These are phyloP conservation scores for Metschnikowia henanensis DNA, from an alignment of 805 yeast species.

Conservation along the genomic window DNA sequence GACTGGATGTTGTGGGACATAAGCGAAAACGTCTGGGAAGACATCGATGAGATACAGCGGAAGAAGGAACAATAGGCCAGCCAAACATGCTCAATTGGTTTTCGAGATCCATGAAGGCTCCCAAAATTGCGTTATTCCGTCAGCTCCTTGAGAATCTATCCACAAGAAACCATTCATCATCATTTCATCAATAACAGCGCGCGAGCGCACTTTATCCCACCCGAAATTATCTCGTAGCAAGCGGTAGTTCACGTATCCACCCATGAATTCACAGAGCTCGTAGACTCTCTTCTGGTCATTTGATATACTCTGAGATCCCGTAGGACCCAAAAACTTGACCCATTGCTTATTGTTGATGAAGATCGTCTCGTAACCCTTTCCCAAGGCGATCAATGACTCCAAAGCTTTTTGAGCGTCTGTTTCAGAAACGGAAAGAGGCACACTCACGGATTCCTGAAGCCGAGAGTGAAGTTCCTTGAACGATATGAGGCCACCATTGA, in stretches of 20 bases:
- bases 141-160: constrained; percentile 62
- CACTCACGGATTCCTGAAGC: constrained; percentile 29
- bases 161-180: constrained; percentile 80
- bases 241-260: constrained; percentile 63
- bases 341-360: constrained; percentile 52
- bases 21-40: constrained; percentile 29
- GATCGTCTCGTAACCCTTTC: constrained; percentile 69
- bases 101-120: constrained; percentile 68
- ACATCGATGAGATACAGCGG: constrained; percentile 3
- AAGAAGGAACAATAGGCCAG: constrained; percentile 14
- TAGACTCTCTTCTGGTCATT: constrained; percentile 69
- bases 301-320: constrained; percentile 28
- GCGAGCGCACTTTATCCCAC: constrained; percentile 69
- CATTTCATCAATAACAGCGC: constrained; percentile 71
- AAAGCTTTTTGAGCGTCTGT: constrained; percentile 61
- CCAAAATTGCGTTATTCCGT: constrained; percentile 50
- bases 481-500: constrained; percentile 82
- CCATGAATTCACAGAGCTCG: constrained; percentile 75
- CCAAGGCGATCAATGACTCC: constrained; percentile 52
- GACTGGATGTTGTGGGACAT: constrained; percentile 48
- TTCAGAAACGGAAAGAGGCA: constrained; percentile 34
- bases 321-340: constrained; percentile 36
- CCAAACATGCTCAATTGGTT: background rate
- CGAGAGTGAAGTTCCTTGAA: constrained; percentile 43
- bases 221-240: constrained; percentile 69